Evolutionary conservation across 345 rosid species (phyloP).

Genomic region (Brassica napus): DNA sequence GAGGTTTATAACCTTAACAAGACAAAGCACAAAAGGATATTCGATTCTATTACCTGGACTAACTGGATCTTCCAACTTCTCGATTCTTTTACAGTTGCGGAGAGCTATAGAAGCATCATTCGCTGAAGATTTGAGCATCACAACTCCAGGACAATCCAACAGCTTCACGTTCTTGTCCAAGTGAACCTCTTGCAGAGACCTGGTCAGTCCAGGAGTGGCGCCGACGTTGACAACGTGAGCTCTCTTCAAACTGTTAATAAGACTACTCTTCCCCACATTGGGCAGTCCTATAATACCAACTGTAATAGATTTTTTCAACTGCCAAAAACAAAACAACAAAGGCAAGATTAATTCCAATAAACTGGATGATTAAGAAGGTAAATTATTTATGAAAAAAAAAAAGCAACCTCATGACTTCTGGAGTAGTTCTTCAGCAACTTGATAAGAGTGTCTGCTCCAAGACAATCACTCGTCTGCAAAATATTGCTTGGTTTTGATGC

Average conservation of each 20-base stretch:
- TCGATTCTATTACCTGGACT: slow-evolving; percentile 62
- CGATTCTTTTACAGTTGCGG: slow-evolving; percentile 93
- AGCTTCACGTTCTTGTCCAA: slow-evolving; percentile 87
- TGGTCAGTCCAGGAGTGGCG: slow-evolving; percentile 91
- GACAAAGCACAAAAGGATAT: background rate
- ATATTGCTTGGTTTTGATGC: slow-evolving; percentile 63
- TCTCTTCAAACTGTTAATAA: slow-evolving; percentile 95
- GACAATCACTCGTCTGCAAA: slow-evolving; percentile 93
- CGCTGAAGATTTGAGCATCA: slow-evolving; percentile 76
- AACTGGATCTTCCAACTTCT: slow-evolving; percentile 92
- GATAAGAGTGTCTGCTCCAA: slow-evolving; percentile 92
- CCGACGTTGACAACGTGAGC: slow-evolving; percentile 91
- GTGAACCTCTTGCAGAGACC: slow-evolving; percentile 95
- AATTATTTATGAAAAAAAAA: background rate
- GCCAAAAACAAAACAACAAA: slow-evolving; percentile 35
- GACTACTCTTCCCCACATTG: slow-evolving; percentile 98
- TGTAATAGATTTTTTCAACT: slow-evolving; percentile 91
- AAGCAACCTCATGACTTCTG: slow-evolving; percentile 81
- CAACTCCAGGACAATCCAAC: slow-evolving; percentile 98
- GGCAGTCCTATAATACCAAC: slow-evolving; percentile 96
- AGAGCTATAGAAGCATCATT: slow-evolving; percentile 79
- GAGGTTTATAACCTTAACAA: background rate
- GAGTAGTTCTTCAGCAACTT: slow-evolving; percentile 91
- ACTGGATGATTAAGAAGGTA: background rate
- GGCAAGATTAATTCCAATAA: background rate